Conservation (phyloP, 78 protist species). For the Polysphondylium violaceum region DNA sequence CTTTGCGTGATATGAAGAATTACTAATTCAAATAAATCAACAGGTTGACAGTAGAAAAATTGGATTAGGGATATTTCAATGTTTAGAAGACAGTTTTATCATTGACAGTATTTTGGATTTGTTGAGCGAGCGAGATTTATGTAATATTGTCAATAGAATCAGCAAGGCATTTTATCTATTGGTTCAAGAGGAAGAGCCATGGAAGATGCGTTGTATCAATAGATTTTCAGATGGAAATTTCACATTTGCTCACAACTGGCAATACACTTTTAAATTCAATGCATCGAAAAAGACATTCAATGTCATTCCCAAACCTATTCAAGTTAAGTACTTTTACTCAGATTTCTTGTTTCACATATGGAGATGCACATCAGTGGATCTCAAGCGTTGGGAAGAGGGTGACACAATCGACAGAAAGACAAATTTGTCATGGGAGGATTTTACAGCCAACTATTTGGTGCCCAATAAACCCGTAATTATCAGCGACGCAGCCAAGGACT, state of each 20-base stretch:
- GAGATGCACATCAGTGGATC: constrained; percentile 63
- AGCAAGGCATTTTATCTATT: constrained; percentile 61
- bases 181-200: constrained; percentile 58
- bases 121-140: not conserved
- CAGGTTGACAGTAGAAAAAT: constrained; percentile 14
- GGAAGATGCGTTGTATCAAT: constrained; percentile 48
- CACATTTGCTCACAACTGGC: constrained; percentile 28
- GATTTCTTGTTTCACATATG: constrained; percentile 63
- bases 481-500: constrained; percentile 30
- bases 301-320: constrained; percentile 17
- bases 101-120: constrained; percentile 22
- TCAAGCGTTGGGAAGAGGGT: constrained; percentile 15
- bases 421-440: constrained; percentile 34
- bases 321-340: constrained; percentile 46
- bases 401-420: constrained; percentile 63
- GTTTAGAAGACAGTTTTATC: constrained; percentile 37
- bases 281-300: not conserved
- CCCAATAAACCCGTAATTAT: constrained; percentile 78
- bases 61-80: constrained; percentile 30
- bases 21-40: too few species aligned
- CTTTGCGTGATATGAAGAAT: too few species aligned
- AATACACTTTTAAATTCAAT: constrained; percentile 26
- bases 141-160: not conserved
- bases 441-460: constrained; percentile 30
- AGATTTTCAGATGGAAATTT: constrained; percentile 47